Conservation (phyloP, 2,329 filamentous ascomycete genomes). For the Epichloe sylvatica region DNA sequence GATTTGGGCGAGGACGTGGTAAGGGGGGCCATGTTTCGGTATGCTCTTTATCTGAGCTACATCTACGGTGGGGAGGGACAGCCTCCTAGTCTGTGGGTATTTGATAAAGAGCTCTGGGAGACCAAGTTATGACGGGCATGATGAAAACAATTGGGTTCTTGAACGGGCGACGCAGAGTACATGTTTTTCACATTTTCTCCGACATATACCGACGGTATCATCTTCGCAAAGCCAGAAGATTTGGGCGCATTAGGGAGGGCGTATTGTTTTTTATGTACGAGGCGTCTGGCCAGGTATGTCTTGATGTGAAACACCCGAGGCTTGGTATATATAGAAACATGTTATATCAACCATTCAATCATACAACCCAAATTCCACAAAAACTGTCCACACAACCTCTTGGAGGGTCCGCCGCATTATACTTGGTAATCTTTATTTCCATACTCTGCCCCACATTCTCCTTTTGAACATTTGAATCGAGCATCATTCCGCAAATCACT, state of each 20-base stretch:
- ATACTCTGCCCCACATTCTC: too few relatives aligned
- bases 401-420: too few relatives aligned
- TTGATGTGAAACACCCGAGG: not conserved
- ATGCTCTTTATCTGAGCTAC: slow-evolving; percentile 23
- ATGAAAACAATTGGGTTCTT: too few relatives aligned
- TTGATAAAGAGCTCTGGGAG: slow-evolving; percentile 11
- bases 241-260: not conserved
- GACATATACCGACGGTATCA: too few relatives aligned
- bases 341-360: not conserved
- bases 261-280: not conserved
- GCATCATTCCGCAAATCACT: too few relatives aligned
- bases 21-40: slow-evolving; percentile 18
- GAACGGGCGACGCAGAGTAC: too few relatives aligned
- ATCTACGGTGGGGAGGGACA: slow-evolving; percentile 12
- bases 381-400: not conserved
- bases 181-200: too few relatives aligned
- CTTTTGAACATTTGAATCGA: too few relatives aligned
- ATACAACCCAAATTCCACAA: not conserved
- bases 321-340: not conserved
- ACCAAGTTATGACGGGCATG: slow-evolving; percentile 1
- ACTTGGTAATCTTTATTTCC: too few relatives aligned
- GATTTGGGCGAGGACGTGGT: slow-evolving; percentile 13
- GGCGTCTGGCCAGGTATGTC: not conserved
- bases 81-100: slow-evolving; percentile 19
- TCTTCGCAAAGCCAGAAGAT: too few relatives aligned